These are phyloP conservation scores for Porcisia hertigi DNA, from an alignment of 208 protist species.

Conservation along the genomic window DNA sequence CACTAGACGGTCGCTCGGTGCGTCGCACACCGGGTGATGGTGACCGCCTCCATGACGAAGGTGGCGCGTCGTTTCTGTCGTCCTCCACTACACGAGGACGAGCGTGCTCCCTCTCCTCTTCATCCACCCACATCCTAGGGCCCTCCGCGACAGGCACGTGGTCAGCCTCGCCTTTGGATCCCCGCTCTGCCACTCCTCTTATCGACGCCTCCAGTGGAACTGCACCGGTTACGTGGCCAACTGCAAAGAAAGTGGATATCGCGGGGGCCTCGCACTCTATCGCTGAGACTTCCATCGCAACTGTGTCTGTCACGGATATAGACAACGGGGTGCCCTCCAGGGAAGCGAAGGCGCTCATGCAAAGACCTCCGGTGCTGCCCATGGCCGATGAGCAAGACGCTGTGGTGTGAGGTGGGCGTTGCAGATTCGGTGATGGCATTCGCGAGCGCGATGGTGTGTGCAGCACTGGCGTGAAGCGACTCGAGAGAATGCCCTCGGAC, in stretches of 20 bases:
- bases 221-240: not conserved
- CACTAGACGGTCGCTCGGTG: not conserved
- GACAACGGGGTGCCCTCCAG: slow-evolving; percentile 17
- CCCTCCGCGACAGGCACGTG: not conserved
- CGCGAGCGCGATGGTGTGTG: not conserved
- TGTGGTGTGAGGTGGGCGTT: not conserved
- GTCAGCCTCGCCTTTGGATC: too few relatives aligned
- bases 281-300: slow-evolving; percentile 13
- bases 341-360: slow-evolving; percentile 10
- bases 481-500: not conserved
- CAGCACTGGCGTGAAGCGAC: not conserved
- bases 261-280: slow-evolving; percentile 7
- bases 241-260: slow-evolving; percentile 18
- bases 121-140: not conserved
- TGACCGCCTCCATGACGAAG: not conserved
- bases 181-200: not conserved
- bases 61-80: not conserved
- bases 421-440: not conserved
- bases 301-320: slow-evolving; percentile 7
- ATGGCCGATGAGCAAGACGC: not conserved
- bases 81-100: not conserved
- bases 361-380: slow-evolving; percentile 1
- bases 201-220: not conserved
- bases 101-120: not conserved
- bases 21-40: not conserved